A percentile compares a stretch with the other conserved stretches of the same genome.
Conservation (phyloP, 1,284 basidiomycete species). For the Ustilago curta region DNA sequence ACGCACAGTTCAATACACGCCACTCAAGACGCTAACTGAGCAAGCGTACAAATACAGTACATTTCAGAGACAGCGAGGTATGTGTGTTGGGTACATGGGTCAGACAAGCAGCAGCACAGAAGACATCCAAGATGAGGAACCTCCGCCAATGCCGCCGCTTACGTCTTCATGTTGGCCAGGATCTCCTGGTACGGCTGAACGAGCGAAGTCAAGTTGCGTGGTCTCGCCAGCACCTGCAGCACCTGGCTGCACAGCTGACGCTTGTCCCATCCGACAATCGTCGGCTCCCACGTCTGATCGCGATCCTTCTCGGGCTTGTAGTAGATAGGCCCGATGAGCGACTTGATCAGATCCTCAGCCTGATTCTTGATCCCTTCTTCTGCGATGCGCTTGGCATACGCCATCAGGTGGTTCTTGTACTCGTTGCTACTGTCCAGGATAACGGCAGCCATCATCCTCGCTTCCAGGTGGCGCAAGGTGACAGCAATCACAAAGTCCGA, state of each 20-base stretch:
- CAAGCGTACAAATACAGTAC: conserved; percentile 7
- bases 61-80: background rate
- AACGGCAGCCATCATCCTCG: conserved; percentile 59
- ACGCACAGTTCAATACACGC: too few relatives aligned
- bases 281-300: conserved; percentile 42
- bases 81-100: conserved; percentile 4
- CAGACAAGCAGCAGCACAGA: background rate
- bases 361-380: conserved; percentile 65
- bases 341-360: conserved; percentile 64
- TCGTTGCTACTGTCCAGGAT: conserved; percentile 63
- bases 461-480: conserved; percentile 64
- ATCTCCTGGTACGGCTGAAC: conserved; percentile 54
- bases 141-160: background rate
- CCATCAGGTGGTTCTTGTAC: conserved; percentile 56
- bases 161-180: conserved; percentile 39
- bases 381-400: conserved; percentile 59
- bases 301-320: conserved; percentile 50
- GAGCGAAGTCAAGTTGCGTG: conserved; percentile 43
- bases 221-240: conserved; percentile 49
- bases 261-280: conserved; percentile 45
- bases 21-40: background rate
- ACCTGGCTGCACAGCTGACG: conserved; percentile 45
- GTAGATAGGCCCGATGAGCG: conserved; percentile 65
- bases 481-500: conserved; percentile 53
- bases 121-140: background rate